phyloP scores from a whole-genome alignment of 805 yeast species.

The Suhomyces canberraensis region DNA sequence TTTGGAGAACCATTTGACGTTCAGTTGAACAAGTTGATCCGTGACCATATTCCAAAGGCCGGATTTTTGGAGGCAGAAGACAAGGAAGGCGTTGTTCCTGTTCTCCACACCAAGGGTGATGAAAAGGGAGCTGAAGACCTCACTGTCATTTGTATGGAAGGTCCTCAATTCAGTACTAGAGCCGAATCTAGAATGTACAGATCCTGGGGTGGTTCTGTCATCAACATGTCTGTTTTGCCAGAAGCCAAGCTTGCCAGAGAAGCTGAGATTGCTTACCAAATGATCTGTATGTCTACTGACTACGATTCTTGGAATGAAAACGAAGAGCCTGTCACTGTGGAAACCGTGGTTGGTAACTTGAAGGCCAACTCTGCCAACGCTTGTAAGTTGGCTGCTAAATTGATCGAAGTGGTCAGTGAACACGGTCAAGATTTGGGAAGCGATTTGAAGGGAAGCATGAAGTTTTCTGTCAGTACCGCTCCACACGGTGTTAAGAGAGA shows the following conservation, averaged over 20 bases:
- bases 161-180: slow-evolving; percentile 95
- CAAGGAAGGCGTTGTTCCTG: slow-evolving; percentile 30
- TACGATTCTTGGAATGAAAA: slow-evolving; percentile 97
- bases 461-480: slow-evolving; percentile 75
- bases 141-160: slow-evolving; percentile 95
- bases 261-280: slow-evolving; percentile 94
- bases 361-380: slow-evolving; percentile 88
- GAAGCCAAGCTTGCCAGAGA: slow-evolving; percentile 96
- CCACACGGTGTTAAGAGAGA: slow-evolving; percentile 70
- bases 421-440: slow-evolving; percentile 59
- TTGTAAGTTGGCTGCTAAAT: slow-evolving; percentile 63
- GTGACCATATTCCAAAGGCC: slow-evolving; percentile 40
- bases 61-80: slow-evolving; percentile 57
- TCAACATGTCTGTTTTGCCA: slow-evolving; percentile 97
- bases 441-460: slow-evolving; percentile 72
- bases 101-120: slow-evolving; percentile 58
- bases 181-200: slow-evolving; percentile 89
- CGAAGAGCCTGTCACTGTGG: slow-evolving; percentile 97
- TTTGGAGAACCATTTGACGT: slow-evolving; percentile 96
- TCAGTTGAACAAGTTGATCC: slow-evolving; percentile 62
- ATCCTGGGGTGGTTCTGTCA: slow-evolving; percentile 89
- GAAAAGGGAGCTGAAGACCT: slow-evolving; percentile 67
- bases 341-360: slow-evolving; percentile 88
- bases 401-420: slow-evolving; percentile 65
- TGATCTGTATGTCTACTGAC: slow-evolving; percentile 98